phyloP scores from a whole-genome alignment of 2,329 filamentous ascomycete genomes.

The Ophiostoma ips region DNA sequence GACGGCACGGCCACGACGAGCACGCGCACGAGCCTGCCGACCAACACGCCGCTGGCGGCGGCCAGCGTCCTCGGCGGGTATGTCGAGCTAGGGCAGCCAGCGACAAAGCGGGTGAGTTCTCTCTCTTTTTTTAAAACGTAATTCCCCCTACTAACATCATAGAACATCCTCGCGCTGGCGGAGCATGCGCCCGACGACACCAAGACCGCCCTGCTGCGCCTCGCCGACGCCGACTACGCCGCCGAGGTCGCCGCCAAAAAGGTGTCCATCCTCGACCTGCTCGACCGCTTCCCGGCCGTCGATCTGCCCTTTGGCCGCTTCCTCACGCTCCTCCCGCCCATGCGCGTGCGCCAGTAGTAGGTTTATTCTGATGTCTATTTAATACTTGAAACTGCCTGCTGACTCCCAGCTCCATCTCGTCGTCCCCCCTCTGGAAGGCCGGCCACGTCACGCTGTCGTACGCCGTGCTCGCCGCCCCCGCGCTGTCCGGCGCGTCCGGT shows the following conservation, averaged over 20 bases:
- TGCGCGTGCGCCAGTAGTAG: slow-evolving; percentile 29
- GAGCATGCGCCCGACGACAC: slow-evolving; percentile 17
- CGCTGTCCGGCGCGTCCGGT: slow-evolving; percentile 26
- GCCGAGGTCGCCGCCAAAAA: slow-evolving; percentile 39
- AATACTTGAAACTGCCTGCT: background rate
- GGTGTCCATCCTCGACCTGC: slow-evolving; percentile 46
- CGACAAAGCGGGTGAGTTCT: slow-evolving; percentile 39
- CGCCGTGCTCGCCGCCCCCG: slow-evolving; percentile 48
- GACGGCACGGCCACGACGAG: slow-evolving; percentile 21
- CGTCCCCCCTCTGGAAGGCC: slow-evolving; percentile 45
- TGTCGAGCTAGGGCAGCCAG: slow-evolving; percentile 59
- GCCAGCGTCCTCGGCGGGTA: slow-evolving; percentile 53
- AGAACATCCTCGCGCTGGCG: slow-evolving; percentile 21
- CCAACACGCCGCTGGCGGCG: slow-evolving; percentile 42
- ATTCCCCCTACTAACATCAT: too few relatives aligned
- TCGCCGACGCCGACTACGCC: slow-evolving; percentile 34
- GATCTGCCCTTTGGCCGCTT: slow-evolving; percentile 44
- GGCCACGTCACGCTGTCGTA: slow-evolving; percentile 48
- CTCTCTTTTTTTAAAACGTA: too few relatives aligned
- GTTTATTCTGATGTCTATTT: background rate
- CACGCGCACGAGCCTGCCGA: slow-evolving; percentile 39
- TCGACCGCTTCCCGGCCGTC: slow-evolving; percentile 41
- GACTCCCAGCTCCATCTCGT: slow-evolving; percentile 46
- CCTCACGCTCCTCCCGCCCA: slow-evolving; percentile 49
- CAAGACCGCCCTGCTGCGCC: slow-evolving; percentile 28